These are phyloP conservation scores for Nitzschia inconspicua DNA, from an alignment of 108 stramenopile genomes.

Conservation along the genomic window DNA sequence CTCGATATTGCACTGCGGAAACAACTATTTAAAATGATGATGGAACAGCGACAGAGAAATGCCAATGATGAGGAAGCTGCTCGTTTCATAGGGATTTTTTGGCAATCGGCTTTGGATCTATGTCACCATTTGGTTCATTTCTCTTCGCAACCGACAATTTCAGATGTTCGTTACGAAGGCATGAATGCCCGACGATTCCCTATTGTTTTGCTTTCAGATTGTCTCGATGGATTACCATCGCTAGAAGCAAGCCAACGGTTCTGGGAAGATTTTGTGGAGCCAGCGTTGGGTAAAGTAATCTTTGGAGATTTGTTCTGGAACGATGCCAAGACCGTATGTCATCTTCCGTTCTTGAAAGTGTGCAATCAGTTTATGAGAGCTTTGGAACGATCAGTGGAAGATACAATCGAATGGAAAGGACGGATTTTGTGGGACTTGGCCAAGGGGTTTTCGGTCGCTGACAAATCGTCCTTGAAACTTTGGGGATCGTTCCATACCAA, in stretches of 20 bases:
- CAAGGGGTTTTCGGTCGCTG: slow-evolving; percentile 65
- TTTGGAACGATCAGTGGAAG: slow-evolving; percentile 18
- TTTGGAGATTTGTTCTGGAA: slow-evolving; percentile 39
- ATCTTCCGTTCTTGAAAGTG: slow-evolving; percentile 49
- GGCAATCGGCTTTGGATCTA: slow-evolving; percentile 24
- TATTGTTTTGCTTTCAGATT: slow-evolving; percentile 61
- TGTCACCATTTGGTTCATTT: slow-evolving; percentile 32
- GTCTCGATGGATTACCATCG: slow-evolving; percentile 43
- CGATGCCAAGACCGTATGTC: slow-evolving; percentile 22
- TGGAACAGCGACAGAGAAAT: not conserved
- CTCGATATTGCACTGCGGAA: slow-evolving; percentile 17
- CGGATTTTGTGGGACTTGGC: slow-evolving; percentile 54
- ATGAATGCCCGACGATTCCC: slow-evolving; percentile 44
- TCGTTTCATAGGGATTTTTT: slow-evolving; percentile 12
- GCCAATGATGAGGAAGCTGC: not conserved
- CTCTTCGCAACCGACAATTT: not conserved
- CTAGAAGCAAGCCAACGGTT: slow-evolving; percentile 28
- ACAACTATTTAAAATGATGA: slow-evolving; percentile 15
- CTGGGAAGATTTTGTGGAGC: slow-evolving; percentile 37
- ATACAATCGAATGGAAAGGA: slow-evolving; percentile 51
- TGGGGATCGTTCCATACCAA: slow-evolving; percentile 61
- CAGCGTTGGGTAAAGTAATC: slow-evolving; percentile 20
- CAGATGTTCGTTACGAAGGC: slow-evolving; percentile 12
- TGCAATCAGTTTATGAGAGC: slow-evolving; percentile 55
- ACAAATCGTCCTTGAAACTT: slow-evolving; percentile 65